Conservation (phyloP, 768 basidiomycete species). For the Suillus alpinus region DNA sequence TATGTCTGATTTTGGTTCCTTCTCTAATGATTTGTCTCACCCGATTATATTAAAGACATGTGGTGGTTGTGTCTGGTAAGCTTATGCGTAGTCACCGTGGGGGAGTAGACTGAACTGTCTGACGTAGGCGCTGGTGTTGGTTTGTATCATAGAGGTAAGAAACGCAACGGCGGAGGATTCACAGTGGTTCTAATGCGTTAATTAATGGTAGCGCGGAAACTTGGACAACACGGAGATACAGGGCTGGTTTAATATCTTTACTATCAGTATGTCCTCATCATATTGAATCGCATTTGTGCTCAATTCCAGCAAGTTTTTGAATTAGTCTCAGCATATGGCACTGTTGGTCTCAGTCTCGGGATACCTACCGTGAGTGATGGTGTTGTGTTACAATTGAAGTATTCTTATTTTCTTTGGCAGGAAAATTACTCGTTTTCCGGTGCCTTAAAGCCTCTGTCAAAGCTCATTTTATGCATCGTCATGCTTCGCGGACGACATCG, state of each 20-base stretch:
- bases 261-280: slow-evolving; percentile 52
- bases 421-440: slow-evolving; percentile 81
- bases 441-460: slow-evolving; percentile 75
- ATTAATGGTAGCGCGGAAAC: slow-evolving; percentile 48
- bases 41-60: slow-evolving; percentile 60
- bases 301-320: slow-evolving; percentile 64
- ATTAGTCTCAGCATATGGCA: slow-evolving; percentile 83
- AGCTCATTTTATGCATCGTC: slow-evolving; percentile 80
- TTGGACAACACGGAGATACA: slow-evolving; percentile 51
- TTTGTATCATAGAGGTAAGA: slow-evolving; percentile 90
- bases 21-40: not conserved
- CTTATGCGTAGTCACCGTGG: not conserved
- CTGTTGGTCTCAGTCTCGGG: slow-evolving; percentile 87
- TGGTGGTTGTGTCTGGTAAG: slow-evolving; percentile 75
- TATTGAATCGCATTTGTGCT: not conserved
- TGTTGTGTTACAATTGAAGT: not conserved
- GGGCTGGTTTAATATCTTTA: slow-evolving; percentile 83
- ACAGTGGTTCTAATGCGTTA: not conserved
- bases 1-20: slow-evolving; percentile 30
- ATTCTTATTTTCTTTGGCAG: slow-evolving; percentile 36
- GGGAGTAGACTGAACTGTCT: not conserved
- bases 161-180: not conserved
- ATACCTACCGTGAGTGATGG: slow-evolving; percentile 61
- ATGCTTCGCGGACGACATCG: slow-evolving; percentile 96
- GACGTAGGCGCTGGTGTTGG: slow-evolving; percentile 69